These are phyloP conservation scores for Psilocybe subaeruginosa DNA, from an alignment of 768 basidiomycete genomes.

Conservation along the genomic window DNA sequence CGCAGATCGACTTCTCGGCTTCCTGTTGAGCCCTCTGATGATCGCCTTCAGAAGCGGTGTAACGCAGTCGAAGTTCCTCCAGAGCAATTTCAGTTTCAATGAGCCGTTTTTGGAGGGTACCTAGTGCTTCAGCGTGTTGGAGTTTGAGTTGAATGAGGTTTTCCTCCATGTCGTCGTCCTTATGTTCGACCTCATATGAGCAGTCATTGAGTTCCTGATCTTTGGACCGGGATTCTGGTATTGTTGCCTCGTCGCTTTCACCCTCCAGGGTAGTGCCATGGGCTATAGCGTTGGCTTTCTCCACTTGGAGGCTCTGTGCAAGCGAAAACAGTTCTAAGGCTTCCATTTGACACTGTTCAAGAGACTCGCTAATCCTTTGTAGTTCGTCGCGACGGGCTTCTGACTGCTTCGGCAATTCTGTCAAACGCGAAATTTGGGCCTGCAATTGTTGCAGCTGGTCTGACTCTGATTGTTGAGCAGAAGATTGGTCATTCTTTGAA, in stretches of 20 bases:
- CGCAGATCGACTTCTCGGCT: conserved; percentile 27
- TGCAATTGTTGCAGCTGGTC: conserved; percentile 13
- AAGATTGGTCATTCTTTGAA: conserved; percentile 5
- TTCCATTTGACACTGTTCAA: conserved; percentile 15
- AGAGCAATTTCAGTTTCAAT: conserved; percentile 35
- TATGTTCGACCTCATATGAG: conserved; percentile 27
- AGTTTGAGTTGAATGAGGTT: conserved; percentile 34
- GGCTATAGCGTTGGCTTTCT: conserved; percentile 23
- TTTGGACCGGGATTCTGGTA: conserved; percentile 29
- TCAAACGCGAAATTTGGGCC: conserved; percentile 9
- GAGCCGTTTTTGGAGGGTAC: conserved; percentile 38
- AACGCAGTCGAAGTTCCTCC: conserved; percentile 33
- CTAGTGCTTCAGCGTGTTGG: conserved; percentile 39
- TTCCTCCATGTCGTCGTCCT: conserved; percentile 25
- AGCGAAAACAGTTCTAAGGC: conserved; percentile 10
- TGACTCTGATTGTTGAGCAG: conserved; percentile 7
- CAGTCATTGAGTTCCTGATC: conserved; percentile 30
- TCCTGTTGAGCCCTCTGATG: conserved; percentile 37
- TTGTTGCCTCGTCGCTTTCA: conserved; percentile 24
- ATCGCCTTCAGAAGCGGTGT: conserved; percentile 32
- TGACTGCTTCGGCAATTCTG: conserved; percentile 8
- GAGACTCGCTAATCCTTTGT: conserved; percentile 7
- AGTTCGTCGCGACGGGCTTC: conserved; percentile 17
- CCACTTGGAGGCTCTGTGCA: conserved; percentile 16
- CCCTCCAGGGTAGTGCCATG: conserved; percentile 24